These are phyloP conservation scores for Litchi chinensis DNA, from an alignment of 345 rosid genomes.

Conservation along the genomic window DNA sequence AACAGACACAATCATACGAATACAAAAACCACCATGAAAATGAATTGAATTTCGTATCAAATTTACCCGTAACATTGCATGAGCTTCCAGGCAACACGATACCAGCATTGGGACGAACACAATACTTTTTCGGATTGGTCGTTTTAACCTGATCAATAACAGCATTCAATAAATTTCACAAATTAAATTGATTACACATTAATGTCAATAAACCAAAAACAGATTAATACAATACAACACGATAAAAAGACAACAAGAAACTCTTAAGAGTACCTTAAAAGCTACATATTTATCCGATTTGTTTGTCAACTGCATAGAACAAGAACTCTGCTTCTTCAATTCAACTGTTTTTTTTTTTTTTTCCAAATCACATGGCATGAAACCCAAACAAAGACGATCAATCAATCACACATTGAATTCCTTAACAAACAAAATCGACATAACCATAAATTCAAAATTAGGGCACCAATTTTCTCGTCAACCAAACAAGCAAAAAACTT, in stretches of 20 bases:
- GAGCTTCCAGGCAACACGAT: constrained; percentile 61
- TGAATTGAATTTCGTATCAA: background rate
- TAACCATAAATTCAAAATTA: background rate
- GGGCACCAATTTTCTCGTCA: constrained; percentile 1
- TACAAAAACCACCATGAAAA: background rate
- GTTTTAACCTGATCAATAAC: constrained; percentile 70
- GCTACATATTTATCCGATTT: constrained; percentile 66
- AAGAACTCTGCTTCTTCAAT: constrained; percentile 79
- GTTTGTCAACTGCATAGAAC: constrained; percentile 76
- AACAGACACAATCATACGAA: background rate
- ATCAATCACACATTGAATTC: background rate
- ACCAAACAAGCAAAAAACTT: background rate
- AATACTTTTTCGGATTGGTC: constrained; percentile 80
- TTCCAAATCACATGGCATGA: constrained; percentile 14
- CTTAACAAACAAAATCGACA: background rate
- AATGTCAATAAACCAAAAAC: constrained; percentile 8
- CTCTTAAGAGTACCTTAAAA: constrained; percentile 56
- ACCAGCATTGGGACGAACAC: constrained; percentile 86
- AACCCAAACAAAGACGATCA: constrained; percentile 1
- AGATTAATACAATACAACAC: background rate
- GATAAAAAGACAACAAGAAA: background rate
- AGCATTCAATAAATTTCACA: background rate
- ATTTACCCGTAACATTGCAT: constrained; percentile 68
- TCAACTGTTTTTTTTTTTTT: constrained; percentile 50
- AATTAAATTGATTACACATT: background rate